Percentiles rank a stretch among this genome's conserved stretches.
These are phyloP conservation scores for Cryptococcus sp. DNA, from an alignment of 1,284 basidiomycete species.

Conservation along the genomic window DNA sequence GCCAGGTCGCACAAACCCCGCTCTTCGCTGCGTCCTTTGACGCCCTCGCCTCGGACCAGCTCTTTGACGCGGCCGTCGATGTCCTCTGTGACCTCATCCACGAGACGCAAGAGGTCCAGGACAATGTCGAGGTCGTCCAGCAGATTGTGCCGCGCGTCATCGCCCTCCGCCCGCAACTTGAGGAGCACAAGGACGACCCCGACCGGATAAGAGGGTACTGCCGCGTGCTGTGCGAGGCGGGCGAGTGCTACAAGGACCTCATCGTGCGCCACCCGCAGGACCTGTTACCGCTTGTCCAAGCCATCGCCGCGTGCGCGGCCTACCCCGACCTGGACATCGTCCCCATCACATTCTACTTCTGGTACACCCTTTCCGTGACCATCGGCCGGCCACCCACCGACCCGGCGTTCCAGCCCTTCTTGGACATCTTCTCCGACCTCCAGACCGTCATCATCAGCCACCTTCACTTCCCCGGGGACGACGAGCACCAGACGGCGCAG, in stretches of 20 bases:
- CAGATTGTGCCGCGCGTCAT: slow-evolving; percentile 80
- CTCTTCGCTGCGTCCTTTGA: slow-evolving; percentile 82
- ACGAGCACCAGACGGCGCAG: slow-evolving; percentile 70
- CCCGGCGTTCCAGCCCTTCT: slow-evolving; percentile 53
- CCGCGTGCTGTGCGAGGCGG: slow-evolving; percentile 90
- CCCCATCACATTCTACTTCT: slow-evolving; percentile 97
- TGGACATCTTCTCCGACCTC: slow-evolving; percentile 77
- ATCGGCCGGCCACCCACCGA: slow-evolving; percentile 55
- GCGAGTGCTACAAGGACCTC: slow-evolving; percentile 90
- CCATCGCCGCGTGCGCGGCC: slow-evolving; percentile 88
- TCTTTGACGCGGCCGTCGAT: slow-evolving; percentile 91
- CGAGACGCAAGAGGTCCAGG: slow-evolving; percentile 96
- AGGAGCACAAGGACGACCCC: slow-evolving; percentile 63
- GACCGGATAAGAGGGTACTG: slow-evolving; percentile 89
- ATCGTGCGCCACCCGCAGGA: slow-evolving; percentile 83
- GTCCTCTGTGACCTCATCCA: slow-evolving; percentile 93
- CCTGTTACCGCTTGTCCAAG: slow-evolving; percentile 90
- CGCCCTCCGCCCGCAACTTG: slow-evolving; percentile 63
- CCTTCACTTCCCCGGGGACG: slow-evolving; percentile 83
- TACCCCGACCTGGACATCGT: slow-evolving; percentile 95
- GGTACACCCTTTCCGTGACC: slow-evolving; percentile 85
- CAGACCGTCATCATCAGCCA: slow-evolving; percentile 86
- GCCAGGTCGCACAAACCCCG: slow-evolving; percentile 68
- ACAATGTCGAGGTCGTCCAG: slow-evolving; percentile 86
- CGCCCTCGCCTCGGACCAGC: slow-evolving; percentile 73